A percentile compares a stretch with the other conserved stretches of the same genome.
Evolutionary conservation across 306 rosid genomes (phyloP).

Genomic region (Citrullus mucosospermus): DNA sequence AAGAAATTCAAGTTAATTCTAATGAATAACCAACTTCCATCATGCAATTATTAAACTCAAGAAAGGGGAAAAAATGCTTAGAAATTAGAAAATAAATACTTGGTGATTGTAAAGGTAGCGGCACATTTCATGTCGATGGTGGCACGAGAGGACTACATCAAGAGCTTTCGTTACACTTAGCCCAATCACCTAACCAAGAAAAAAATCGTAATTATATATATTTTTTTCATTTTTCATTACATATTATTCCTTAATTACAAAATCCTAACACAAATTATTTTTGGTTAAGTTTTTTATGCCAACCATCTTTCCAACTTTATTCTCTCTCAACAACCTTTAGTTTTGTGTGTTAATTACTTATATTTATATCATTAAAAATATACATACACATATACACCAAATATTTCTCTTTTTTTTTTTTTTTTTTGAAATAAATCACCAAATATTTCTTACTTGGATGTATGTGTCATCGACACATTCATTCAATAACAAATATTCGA

Average conservation of each 20-base stretch:
- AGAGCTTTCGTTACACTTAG: constrained; percentile 38
- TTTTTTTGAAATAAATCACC: no score
- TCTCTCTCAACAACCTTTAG: not conserved
- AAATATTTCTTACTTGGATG: not conserved
- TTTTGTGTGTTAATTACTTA: not conserved
- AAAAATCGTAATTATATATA: no score
- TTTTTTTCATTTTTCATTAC: no score
- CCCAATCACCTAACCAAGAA: constrained; percentile 41
- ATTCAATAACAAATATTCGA: not conserved
- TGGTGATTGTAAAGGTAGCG: constrained; percentile 61
- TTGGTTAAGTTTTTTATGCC: not conserved
- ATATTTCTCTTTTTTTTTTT: no score
- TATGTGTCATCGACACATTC: not conserved
- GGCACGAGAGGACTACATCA: constrained; percentile 10
- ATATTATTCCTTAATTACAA: not conserved
- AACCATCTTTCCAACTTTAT: not conserved
- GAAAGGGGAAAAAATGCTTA: no score
- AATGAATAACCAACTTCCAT: no score
- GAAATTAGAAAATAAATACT: constrained; percentile 13
- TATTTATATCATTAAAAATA: not conserved
- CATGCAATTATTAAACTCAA: no score
- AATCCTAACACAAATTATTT: not conserved
- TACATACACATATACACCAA: no score
- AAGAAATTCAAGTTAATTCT: no score
- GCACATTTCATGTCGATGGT: constrained; percentile 43